phyloP scores from a whole-genome alignment of 2,329 filamentous ascomycete species.

The Penicillium sp. region DNA sequence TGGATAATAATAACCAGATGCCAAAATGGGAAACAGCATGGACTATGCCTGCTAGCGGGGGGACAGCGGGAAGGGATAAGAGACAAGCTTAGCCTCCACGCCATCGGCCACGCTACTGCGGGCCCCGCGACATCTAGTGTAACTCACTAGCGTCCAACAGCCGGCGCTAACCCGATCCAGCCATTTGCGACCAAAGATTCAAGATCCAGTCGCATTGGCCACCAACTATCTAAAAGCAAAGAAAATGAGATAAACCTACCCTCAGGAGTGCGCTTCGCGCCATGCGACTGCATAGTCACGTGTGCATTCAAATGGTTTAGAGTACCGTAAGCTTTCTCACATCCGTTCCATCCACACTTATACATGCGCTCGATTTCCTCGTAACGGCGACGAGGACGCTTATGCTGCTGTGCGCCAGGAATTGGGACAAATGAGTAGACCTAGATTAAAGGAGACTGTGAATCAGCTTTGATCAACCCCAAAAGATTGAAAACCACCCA shows the following conservation, averaged over 20 bases:
- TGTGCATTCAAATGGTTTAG: slow-evolving; percentile 97
- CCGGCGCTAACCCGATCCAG: slow-evolving; percentile 41
- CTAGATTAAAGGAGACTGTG: slow-evolving; percentile 47
- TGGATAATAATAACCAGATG: not conserved
- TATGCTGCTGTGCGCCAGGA: slow-evolving; percentile 94
- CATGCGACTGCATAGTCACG: slow-evolving; percentile 98
- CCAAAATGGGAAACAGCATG: not conserved
- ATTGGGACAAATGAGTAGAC: slow-evolving; percentile 98
- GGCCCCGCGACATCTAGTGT: slow-evolving; percentile 50
- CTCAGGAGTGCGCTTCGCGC: slow-evolving; percentile 91
- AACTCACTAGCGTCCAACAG: slow-evolving; percentile 44
- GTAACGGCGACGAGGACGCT: slow-evolving; percentile 86
- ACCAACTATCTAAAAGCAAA: not conserved
- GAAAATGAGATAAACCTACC: slow-evolving; percentile 58
- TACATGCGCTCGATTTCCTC: slow-evolving; percentile 99
- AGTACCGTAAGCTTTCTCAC: slow-evolving; percentile 97
- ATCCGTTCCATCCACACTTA: slow-evolving; percentile 97
- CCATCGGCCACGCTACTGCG: slow-evolving; percentile 52
- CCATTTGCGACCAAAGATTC: slow-evolving; percentile 36
- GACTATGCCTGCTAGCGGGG: not conserved
- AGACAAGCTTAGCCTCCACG: slow-evolving; percentile 45
- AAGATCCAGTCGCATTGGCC: slow-evolving; percentile 12
- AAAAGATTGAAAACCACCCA: slow-evolving; percentile 10
- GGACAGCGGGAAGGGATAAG: slow-evolving; percentile 19
- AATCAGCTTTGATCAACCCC: not conserved